Conservation (phyloP, 192 early-diverging fungal species). For the Allomyces arbusculus region DNA sequence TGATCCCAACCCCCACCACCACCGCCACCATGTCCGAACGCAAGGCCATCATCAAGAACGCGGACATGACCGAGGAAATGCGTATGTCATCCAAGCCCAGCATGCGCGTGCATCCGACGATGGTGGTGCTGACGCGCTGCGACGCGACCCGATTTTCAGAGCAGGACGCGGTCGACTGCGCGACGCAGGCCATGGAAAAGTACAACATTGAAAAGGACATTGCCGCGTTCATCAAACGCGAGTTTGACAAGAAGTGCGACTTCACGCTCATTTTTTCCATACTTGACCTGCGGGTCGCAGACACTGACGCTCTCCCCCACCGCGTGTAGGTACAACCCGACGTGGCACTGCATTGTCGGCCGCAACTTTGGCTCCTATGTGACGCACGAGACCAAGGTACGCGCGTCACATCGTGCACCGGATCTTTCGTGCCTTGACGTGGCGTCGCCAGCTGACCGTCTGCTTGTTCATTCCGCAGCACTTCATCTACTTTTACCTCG, state of each 20-base stretch:
- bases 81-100: slow-evolving; percentile 5
- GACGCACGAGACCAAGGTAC: slow-evolving; percentile 68
- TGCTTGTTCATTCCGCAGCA: slow-evolving; percentile 13
- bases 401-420: not conserved
- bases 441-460: not conserved
- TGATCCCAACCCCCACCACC: not conserved
- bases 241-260: slow-evolving; percentile 86
- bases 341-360: slow-evolving; percentile 98
- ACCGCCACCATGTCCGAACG: slow-evolving; percentile 43
- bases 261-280: no score
- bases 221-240: slow-evolving; percentile 90
- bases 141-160: slow-evolving; percentile 6
- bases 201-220: slow-evolving; percentile 97
- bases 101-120: no score
- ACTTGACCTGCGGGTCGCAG: not conserved
- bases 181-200: slow-evolving; percentile 70
- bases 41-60: slow-evolving; percentile 87
- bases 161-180: slow-evolving; percentile 71
- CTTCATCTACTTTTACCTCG: slow-evolving; percentile 97
- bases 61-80: slow-evolving; percentile 95
- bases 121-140: not conserved
- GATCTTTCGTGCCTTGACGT: not conserved
- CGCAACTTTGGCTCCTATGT: slow-evolving; percentile 98
- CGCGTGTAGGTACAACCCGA: slow-evolving; percentile 32
- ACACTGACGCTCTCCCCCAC: not conserved